These are phyloP conservation scores for Blastobotrys robertii DNA, from an alignment of 805 yeast species.

Conservation along the genomic window DNA sequence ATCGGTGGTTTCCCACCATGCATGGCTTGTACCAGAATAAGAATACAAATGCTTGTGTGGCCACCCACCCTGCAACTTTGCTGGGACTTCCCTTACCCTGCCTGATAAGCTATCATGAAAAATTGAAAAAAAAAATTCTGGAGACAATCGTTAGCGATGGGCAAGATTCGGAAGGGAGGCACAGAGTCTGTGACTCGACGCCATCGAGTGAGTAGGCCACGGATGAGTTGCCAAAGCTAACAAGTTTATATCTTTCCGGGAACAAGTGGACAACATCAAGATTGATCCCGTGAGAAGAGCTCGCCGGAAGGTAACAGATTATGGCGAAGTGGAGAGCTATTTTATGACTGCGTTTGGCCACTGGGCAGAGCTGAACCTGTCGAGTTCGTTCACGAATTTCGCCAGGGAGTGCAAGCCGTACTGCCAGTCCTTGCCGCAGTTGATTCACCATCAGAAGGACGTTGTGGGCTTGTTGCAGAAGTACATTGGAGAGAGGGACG, in stretches of 20 bases:
- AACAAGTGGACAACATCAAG: constrained; percentile 71
- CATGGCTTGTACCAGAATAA: too few relatives aligned
- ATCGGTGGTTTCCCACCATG: too few relatives aligned
- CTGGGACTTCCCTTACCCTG: too few relatives aligned
- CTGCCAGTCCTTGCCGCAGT: constrained; percentile 67
- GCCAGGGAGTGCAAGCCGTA: constrained; percentile 43
- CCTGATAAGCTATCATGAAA: neutral
- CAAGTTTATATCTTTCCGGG: constrained; percentile 42
- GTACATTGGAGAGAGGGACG: constrained; percentile 48
- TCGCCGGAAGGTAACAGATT: constrained; percentile 20
- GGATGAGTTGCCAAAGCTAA: neutral
- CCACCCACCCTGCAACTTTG: too few relatives aligned
- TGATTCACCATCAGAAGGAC: constrained; percentile 56
- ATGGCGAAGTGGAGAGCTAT: constrained; percentile 43
- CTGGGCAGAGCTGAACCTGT: constrained; percentile 81
- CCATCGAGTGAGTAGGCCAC: neutral
- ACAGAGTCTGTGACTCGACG: too few relatives aligned
- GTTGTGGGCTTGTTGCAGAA: constrained; percentile 46
- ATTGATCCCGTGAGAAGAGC: constrained; percentile 54
- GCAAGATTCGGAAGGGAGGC: too few relatives aligned
- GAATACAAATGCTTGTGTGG: too few relatives aligned
- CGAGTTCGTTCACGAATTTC: constrained; percentile 60
- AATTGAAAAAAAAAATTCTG: neutral
- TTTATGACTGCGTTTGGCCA: constrained; percentile 69
- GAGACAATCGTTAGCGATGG: too few relatives aligned